Evolutionary conservation across 2,329 filamentous ascomycete species (phyloP).

Genomic region (Sporothrix globosa): DNA sequence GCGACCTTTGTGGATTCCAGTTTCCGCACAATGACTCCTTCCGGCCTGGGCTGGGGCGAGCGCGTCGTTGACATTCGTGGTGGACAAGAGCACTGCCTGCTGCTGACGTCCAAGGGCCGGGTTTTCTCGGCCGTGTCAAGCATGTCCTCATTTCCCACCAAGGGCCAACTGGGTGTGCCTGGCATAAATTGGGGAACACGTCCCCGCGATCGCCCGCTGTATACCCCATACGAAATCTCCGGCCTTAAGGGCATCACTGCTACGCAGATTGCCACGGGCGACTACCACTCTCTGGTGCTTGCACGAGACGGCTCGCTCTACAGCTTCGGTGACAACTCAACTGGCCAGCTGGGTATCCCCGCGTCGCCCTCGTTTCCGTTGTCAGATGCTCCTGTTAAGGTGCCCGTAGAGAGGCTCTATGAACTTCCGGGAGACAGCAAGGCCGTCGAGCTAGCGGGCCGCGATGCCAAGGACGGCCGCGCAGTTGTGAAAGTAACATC

Average conservation of each 20-base stretch:
- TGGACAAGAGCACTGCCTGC: constrained; percentile 82
- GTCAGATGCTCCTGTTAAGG: constrained; percentile 69
- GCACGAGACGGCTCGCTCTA: constrained; percentile 78
- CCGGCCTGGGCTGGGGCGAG: constrained; percentile 67
- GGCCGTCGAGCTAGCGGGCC: constrained; percentile 48
- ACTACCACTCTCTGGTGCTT: constrained; percentile 80
- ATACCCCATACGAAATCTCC: constrained; percentile 78
- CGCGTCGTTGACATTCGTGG: constrained; percentile 73
- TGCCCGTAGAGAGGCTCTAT: constrained; percentile 76
- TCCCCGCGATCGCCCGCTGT: constrained; percentile 74
- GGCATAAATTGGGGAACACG: constrained; percentile 79
- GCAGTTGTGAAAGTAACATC: constrained; percentile 65
- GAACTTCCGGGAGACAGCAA: constrained; percentile 52
- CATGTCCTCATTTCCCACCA: constrained; percentile 73
- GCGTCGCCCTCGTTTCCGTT: constrained; percentile 63
- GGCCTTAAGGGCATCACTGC: constrained; percentile 72
- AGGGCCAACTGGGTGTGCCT: constrained; percentile 84
- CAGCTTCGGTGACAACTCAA: constrained; percentile 86
- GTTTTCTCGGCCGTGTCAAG: constrained; percentile 88
- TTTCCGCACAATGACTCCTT: constrained; percentile 73
- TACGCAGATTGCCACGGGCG: constrained; percentile 76
- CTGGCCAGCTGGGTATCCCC: constrained; percentile 88
- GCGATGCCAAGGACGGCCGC: neutral
- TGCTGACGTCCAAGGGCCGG: constrained; percentile 82
- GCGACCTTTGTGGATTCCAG: constrained; percentile 44